A percentile compares a stretch with the other conserved stretches of the same genome.
These are phyloP conservation scores for Linum lewisii DNA, from an alignment of 345 rosid genomes.

Conservation along the genomic window DNA sequence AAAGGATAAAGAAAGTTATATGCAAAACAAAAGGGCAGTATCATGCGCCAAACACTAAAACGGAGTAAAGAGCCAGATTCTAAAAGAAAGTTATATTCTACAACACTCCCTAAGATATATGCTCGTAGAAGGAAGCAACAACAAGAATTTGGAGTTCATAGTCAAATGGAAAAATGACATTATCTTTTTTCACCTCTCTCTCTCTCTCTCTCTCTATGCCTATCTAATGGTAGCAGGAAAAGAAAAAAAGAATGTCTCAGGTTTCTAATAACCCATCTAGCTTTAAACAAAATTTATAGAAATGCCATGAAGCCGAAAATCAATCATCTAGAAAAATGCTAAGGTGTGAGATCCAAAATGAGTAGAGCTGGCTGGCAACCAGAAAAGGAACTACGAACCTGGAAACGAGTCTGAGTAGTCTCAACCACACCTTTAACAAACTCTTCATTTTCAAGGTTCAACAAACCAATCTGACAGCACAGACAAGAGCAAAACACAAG, in stretches of 20 bases:
- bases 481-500: background rate
- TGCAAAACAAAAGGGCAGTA: background rate
- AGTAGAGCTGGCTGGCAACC: too few species aligned
- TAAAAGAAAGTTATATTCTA: too few species aligned
- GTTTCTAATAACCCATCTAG: background rate
- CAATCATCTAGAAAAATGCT: too few species aligned
- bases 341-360: too few species aligned
- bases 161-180: too few species aligned
- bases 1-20: slow-evolving; percentile 1
- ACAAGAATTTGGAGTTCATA: too few species aligned
- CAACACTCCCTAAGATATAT: background rate
- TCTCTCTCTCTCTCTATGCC: background rate
- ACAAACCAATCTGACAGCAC: slow-evolving; percentile 50
- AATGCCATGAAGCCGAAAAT: background rate
- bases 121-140: background rate
- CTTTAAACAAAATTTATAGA: too few species aligned
- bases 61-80: background rate
- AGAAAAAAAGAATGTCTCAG: background rate
- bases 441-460: slow-evolving; percentile 96
- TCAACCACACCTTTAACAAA: slow-evolving; percentile 50
- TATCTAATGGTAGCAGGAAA: too few species aligned
- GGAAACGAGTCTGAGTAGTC: slow-evolving; percentile 48
- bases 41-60: background rate
- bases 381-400: slow-evolving; percentile 28
- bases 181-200: background rate